phyloP scores from a whole-genome alignment of 495 filamentous ascomycete species.

The Parmelia sp. region DNA sequence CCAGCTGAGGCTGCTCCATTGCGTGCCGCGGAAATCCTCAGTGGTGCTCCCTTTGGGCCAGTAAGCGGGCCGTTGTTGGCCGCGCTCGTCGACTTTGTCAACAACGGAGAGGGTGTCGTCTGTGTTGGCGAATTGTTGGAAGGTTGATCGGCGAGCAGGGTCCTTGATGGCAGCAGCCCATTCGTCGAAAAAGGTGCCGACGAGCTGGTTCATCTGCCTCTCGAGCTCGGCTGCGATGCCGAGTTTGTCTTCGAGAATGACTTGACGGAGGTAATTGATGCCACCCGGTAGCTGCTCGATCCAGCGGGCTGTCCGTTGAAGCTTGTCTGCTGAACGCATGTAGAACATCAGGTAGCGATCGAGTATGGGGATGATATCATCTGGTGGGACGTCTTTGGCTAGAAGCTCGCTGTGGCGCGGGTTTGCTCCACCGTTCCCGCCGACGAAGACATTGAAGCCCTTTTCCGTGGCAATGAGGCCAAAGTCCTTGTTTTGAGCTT shows the following conservation, averaged over 20 bases:
- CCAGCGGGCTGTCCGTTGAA: conserved; percentile 92
- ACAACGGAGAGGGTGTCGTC: conserved; percentile 60
- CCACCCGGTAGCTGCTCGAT: conserved; percentile 83
- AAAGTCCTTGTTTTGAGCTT: conserved; percentile 96
- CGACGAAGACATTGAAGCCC: conserved; percentile 92
- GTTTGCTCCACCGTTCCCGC: conserved; percentile 86
- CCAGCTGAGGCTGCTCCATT: conserved; percentile 71
- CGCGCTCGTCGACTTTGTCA: conserved; percentile 68
- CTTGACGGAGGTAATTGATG: conserved; percentile 74
- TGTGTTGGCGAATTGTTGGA: conserved; percentile 88
- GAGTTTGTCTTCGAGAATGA: conserved; percentile 82
- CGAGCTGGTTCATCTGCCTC: conserved; percentile 81
- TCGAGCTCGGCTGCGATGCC: conserved; percentile 85
- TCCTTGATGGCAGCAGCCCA: conserved; percentile 81
- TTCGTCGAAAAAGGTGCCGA: conserved; percentile 88
- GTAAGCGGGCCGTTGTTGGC: conserved; percentile 70
- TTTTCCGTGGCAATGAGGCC: conserved; percentile 92
- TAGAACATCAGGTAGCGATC: conserved; percentile 96
- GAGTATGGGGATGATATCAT: conserved; percentile 78
- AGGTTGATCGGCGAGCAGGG: conserved; percentile 61
- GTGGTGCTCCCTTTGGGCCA: conserved; percentile 68
- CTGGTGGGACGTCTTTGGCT: conserved; percentile 80
- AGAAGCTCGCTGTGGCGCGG: conserved; percentile 83
- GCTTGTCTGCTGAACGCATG: conserved; percentile 91
- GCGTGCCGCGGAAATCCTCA: conserved; percentile 66